Conservation (phyloP, 1,139 yeast genomes). For the Wickerhamomyces sp. region DNA sequence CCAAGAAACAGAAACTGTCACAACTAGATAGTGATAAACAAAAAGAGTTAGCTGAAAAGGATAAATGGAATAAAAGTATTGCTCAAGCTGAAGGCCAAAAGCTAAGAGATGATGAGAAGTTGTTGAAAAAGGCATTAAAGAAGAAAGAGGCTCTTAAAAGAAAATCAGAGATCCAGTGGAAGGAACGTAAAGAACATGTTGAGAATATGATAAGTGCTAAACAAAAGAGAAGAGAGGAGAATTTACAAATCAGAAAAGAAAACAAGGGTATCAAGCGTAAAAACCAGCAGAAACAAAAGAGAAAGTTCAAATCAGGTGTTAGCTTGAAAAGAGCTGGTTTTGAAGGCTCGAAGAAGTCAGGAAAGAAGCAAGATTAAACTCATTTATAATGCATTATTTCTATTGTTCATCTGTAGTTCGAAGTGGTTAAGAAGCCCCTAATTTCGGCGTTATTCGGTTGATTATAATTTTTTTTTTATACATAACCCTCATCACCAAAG, state of each 20-base stretch:
- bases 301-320: conserved; percentile 53
- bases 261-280: conserved; percentile 72
- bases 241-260: conserved; percentile 74
- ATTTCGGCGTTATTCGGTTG: too few species aligned
- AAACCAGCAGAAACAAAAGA: conserved; percentile 60
- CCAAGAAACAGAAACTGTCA: conserved; percentile 62
- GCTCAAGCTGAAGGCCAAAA: conserved; percentile 87
- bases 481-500: too few species aligned
- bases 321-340: conserved; percentile 42
- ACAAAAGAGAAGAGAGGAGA: conserved; percentile 84
- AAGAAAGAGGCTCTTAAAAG: conserved; percentile 76
- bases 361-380: conserved; percentile 6
- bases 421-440: too few species aligned
- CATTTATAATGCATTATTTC: too few species aligned
- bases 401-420: too few species aligned
- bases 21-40: conserved; percentile 62
- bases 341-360: conserved; percentile 31
- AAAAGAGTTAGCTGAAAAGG: conserved; percentile 59
- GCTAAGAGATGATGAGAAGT: conserved; percentile 83
- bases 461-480: too few species aligned
- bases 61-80: conserved; percentile 80
- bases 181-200: conserved; percentile 76
- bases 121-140: conserved; percentile 81
- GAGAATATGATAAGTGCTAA: conserved; percentile 70
- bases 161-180: conserved; percentile 83